phyloP scores from a whole-genome alignment of 257 asterid species.

The Gardenia jasminoides region DNA sequence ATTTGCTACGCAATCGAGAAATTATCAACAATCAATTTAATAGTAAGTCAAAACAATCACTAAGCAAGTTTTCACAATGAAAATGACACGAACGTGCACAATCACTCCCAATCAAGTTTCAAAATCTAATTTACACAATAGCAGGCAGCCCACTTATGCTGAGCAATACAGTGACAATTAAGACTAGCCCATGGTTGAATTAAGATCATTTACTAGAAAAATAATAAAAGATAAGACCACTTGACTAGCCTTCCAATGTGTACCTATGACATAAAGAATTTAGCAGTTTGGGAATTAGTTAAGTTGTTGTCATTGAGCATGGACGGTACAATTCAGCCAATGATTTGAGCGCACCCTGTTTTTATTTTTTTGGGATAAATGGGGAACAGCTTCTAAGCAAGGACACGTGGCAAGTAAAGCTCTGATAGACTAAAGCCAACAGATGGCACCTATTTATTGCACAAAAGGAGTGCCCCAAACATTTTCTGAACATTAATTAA shows the following conservation, averaged over 20 bases:
- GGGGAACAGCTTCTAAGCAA: neutral
- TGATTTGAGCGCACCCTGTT: neutral
- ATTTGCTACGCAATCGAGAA: neutral
- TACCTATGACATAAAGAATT: neutral
- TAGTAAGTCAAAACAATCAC: neutral
- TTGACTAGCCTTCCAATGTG: neutral
- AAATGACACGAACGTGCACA: neutral
- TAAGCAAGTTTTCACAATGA: neutral
- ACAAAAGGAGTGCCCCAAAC: constrained; percentile 4
- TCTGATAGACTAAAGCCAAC: neutral
- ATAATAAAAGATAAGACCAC: neutral
- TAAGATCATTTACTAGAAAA: neutral
- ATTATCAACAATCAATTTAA: neutral
- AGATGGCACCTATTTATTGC: constrained; percentile 4
- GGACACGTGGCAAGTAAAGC: constrained; percentile 18
- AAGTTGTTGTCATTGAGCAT: neutral
- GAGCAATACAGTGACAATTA: neutral
- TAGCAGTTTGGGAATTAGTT: neutral
- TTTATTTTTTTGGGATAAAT: neutral
- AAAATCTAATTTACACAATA: neutral
- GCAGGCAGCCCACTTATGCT: neutral
- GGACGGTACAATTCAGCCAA: neutral
- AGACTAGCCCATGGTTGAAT: neutral
- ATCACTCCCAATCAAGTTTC: neutral
- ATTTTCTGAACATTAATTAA: neutral